Base-by-base conservation (phyloP, 1,284 basidiomycete genomes). In the Blastosporella zonata region DNA sequence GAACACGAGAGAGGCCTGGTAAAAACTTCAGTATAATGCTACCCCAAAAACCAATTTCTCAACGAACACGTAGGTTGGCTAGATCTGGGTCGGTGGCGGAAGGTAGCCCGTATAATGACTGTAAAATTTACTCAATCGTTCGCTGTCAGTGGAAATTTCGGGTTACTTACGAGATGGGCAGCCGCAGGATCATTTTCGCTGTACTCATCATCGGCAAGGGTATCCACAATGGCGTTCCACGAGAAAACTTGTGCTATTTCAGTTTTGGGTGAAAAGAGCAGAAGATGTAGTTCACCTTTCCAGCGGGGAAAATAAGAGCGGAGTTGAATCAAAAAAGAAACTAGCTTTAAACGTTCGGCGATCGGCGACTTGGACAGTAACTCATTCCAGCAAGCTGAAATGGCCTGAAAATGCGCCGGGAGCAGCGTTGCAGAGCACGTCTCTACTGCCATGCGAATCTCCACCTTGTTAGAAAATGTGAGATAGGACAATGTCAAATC, bases 331-430 rank as follows among this genome's bases (percentile, higher is more conserved):
- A 87, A 66, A 61, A 87, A 87, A 2, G 74, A 69, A 8, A 81
- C 67, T 6, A 89, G 68, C 48, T 71, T 77, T 23, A 77, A 62
- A 15, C 81, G 75, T 46, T 87, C 83, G 2, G 67, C 52, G 15
- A 83, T 70, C 0, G 83, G 77, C 4, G 77, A 70, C 49, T 75
- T 82, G 6, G 69, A 59, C 27, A 88, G 58, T 6, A 74, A 70
- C 57, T 84, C 82, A 46, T 77, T 74, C 80, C 84, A 89, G 56
- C 83, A 88, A 12, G 66, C 61, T 3, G 82, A 70, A 17, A 89
- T 84, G 9, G 77, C 74, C 20, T 81, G 73, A 40, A 82, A 69
- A 64, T 87, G 85, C 21, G 77, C 71, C 4, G 81, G 77, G 15
- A 85, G 72, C 18, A 89, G 65, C 13, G 78, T 79, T 50, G 77